Base-by-base conservation (phyloP, 2,329 filamentous ascomycete genomes). In the Colletotrichum scovillei region DNA sequence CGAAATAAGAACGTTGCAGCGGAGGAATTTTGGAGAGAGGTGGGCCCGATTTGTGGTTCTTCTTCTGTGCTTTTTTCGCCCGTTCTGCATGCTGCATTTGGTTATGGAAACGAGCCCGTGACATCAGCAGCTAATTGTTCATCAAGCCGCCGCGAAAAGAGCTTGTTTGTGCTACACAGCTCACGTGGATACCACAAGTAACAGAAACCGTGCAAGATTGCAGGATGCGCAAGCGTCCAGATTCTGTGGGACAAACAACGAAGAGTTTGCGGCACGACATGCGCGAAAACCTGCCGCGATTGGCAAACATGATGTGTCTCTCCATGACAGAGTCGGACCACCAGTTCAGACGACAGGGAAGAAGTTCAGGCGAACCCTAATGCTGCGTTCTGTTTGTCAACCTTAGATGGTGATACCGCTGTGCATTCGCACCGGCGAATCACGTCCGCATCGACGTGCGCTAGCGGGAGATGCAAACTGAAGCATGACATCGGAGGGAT, bases 401-500 rank as follows among this genome's bases (percentile, higher is more conserved):
- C 42, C 42, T 42, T 19, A 22, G 42, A 49, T 49, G 19, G 42
- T 22, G 19, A 22, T 49, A 22, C 42, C 19, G 19, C 42, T 49
- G 19, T 49, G 42, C 42, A 49, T 11, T 24, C 16, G 4, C 52
- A 9, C 24, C 2, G n/a, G 26, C 63, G 49, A 66, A 57, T 57
- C 22, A 56, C 22, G 26, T 38, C 52, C 26, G 35, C 16, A 16
- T 42, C 63, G 16, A n/a, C 24, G 32, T 57, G 63, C 52, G 55
- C 49, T 57, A 66, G 63, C 52, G 42, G 35, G 7, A 66, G 49
- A 64, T 64, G 62, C 62, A 55, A 32, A 16, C 24, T 38, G 22
- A 57, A 57, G 63, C 63, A 38, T 26, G 49, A 22, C 52, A 66
- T 57, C 49, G 52, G 63, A 28, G 30, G 22, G n/a, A 14, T 38